A percentile compares a stretch with the other conserved stretches of the same genome.
Evolutionary conservation across 2,329 filamentous ascomycete genomes (phyloP).

Genomic region (Paecilomyces dactylethromorphus): DNA sequence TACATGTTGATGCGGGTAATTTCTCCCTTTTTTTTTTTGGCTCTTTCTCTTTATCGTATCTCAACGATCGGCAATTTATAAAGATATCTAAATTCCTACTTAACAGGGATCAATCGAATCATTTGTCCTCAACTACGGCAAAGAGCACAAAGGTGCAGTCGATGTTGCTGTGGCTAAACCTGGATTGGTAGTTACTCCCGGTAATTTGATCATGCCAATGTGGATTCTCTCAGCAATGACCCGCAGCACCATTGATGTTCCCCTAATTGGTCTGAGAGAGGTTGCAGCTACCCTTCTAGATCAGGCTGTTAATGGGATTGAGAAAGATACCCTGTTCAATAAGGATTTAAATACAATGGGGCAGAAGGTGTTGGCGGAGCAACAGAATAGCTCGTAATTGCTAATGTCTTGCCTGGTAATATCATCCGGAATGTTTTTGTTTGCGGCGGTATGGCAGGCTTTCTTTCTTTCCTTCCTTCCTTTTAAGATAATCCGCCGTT

Average conservation of each 20-base stretch:
- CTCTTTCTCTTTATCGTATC: conserved; percentile 15
- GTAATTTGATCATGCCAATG: conserved; percentile 33
- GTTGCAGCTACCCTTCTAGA: conserved; percentile 40
- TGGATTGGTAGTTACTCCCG: conserved; percentile 4
- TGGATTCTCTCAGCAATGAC: conserved; percentile 14
- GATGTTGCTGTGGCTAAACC: conserved; percentile 31
- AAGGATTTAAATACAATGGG: conserved; percentile 38
- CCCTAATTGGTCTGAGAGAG: conserved; percentile 29
- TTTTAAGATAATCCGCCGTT: too few species aligned
- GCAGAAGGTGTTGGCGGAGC: conserved; percentile 6
- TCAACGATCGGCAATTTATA: too few species aligned
- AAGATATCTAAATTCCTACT: not conserved
- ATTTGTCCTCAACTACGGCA: conserved; percentile 36
- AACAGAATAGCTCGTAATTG: not conserved
- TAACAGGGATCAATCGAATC: conserved; percentile 43
- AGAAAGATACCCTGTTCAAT: conserved; percentile 41
- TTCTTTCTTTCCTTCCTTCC: too few species aligned
- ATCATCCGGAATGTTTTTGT: too few species aligned
- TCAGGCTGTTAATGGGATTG: conserved; percentile 40
- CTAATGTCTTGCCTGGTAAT: too few species aligned
- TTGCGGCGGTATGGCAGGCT: too few species aligned
- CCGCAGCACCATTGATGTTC: conserved; percentile 19
- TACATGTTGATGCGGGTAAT: conserved; percentile 45
- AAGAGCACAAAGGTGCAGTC: conserved; percentile 30
- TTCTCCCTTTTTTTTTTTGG: not conserved